phyloP scores from a whole-genome alignment of 2,329 filamentous ascomycete species.

The Cercospora citrullina region DNA sequence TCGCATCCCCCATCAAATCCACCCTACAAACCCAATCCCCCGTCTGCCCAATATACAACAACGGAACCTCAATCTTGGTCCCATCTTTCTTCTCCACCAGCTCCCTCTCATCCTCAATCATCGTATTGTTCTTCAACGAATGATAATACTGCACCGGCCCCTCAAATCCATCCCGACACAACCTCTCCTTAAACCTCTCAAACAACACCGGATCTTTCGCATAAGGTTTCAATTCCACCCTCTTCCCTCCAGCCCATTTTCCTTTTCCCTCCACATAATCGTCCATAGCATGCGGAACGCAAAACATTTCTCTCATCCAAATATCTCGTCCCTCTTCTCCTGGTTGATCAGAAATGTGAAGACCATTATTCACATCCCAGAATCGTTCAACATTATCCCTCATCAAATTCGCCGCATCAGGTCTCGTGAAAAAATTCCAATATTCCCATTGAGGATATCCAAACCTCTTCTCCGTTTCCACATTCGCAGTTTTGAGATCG shows the following conservation, averaged over 20 bases:
- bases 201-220: conserved; percentile 34
- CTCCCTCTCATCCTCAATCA: conserved; percentile 32
- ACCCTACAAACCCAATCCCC: conserved; percentile 33
- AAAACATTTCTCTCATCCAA: conserved; percentile 42
- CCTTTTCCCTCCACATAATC: conserved; percentile 30
- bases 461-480: conserved; percentile 35
- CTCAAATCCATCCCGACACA: conserved; percentile 39
- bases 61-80: conserved; percentile 31
- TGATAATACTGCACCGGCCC: conserved; percentile 43
- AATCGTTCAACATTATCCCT: conserved; percentile 29
- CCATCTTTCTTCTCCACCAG: conserved; percentile 33
- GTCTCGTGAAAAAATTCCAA: conserved; percentile 48
- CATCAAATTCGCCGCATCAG: conserved; percentile 28
- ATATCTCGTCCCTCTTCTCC: conserved; percentile 33
- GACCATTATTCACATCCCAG: conserved; percentile 33
- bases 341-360: conserved; percentile 22
- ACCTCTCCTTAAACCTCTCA: conserved; percentile 39
- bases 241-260: conserved; percentile 24
- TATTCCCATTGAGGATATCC: conserved; percentile 47
- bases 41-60: conserved; percentile 40
- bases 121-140: conserved; percentile 33
- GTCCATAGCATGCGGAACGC: conserved; percentile 41
- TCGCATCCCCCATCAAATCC: conserved; percentile 29
- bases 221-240: conserved; percentile 38
- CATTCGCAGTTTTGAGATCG: conserved; percentile 42